Conservation (phyloP, 257 asterid genomes). For the Plantago major region DNA sequence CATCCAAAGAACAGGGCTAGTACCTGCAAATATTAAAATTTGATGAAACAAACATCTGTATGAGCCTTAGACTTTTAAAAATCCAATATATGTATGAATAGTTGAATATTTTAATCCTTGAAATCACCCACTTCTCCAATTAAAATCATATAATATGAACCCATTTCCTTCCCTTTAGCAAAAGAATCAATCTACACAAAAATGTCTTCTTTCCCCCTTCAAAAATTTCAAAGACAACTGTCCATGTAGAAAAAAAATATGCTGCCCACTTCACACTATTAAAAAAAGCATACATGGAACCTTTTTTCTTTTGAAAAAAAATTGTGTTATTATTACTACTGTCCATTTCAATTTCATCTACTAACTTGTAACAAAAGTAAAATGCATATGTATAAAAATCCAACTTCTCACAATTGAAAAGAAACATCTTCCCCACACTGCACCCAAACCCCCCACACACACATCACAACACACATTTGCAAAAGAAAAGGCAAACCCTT, state of each 20-base stretch:
- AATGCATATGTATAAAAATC: slow-evolving; percentile 31
- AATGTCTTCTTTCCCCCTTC: slow-evolving; percentile 33
- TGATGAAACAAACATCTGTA: not conserved
- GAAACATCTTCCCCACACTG: slow-evolving; percentile 17
- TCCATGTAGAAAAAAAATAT: slow-evolving; percentile 41
- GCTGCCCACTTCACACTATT: slow-evolving; percentile 41
- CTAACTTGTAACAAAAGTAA: slow-evolving; percentile 33
- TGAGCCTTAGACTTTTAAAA: not conserved
- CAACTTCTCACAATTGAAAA: slow-evolving; percentile 31
- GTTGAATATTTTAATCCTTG: slow-evolving; percentile 3
- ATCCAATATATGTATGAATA: not conserved
- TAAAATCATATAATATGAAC: slow-evolving; percentile 26
- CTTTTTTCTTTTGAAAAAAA: slow-evolving; percentile 4
- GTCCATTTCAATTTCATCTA: slow-evolving; percentile 15
- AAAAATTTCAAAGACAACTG: slow-evolving; percentile 72
- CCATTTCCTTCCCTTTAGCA: slow-evolving; percentile 31
- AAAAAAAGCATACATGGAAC: slow-evolving; percentile 8
- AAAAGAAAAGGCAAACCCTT: slow-evolving; percentile 21
- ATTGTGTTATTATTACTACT: slow-evolving; percentile 6
- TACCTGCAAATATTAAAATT: not conserved
- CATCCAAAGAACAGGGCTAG: slow-evolving; percentile 2
- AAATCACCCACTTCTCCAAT: slow-evolving; percentile 32
- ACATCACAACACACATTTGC: slow-evolving; percentile 10
- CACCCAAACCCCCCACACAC: slow-evolving; percentile 19
- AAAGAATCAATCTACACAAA: slow-evolving; percentile 47